Conservation (phyloP, 140 eudicot genomes). For the Ambrosia hybrid region DNA sequence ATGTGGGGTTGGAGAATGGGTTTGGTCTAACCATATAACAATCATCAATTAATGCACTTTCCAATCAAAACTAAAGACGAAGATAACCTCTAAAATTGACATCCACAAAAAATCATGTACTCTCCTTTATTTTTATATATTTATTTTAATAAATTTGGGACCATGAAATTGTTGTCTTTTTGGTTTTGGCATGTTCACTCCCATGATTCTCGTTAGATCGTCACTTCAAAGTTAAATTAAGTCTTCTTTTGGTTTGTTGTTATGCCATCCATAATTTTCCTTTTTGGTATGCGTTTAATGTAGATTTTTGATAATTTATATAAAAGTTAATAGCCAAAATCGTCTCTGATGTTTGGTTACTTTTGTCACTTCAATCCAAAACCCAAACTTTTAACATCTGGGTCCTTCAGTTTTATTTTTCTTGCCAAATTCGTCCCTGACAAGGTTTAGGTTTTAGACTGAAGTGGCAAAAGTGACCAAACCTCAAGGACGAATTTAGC, state of each 20-base stretch:
- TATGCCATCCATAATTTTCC: neutral
- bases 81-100: slow-evolving; percentile 9
- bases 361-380: no score
- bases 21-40: neutral
- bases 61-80: slow-evolving; percentile 1
- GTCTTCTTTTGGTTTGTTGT: slow-evolving; percentile 28
- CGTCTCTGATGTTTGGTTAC: no score
- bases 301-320: no score
- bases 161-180: slow-evolving; percentile 8
- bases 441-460: no score
- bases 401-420: no score
- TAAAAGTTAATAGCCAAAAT: no score
- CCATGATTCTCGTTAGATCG: slow-evolving; percentile 21
- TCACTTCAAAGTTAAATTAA: slow-evolving; percentile 18
- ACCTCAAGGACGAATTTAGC: no score
- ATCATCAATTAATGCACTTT: slow-evolving; percentile 13
- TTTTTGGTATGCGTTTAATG: neutral
- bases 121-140: neutral
- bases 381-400: no score
- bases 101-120: slow-evolving; percentile 3
- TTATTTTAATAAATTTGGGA: neutral
- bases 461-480: no score
- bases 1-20: neutral
- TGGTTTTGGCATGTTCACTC: slow-evolving; percentile 24
- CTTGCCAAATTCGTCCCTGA: no score